These are phyloP conservation scores for Multifurca ochricompacta DNA, from an alignment of 768 basidiomycete genomes.

Conservation along the genomic window DNA sequence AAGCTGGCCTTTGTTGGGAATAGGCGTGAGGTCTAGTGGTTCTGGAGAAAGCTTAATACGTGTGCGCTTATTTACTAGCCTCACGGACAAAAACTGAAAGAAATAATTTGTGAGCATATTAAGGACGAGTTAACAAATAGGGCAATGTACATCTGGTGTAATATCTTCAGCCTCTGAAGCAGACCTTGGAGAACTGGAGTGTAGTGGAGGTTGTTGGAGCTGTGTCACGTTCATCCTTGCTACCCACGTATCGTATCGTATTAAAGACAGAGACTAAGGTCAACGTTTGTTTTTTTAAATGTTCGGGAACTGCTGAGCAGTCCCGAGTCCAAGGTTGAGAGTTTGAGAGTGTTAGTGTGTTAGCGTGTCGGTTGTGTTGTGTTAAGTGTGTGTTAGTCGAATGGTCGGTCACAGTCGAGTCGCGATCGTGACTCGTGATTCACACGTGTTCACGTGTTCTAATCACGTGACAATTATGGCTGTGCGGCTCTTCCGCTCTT, in stretches of 20 bases:
- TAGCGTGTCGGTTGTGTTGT: too few relatives aligned
- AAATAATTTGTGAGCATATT: background rate
- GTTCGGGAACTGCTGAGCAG: background rate
- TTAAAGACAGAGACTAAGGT: too few relatives aligned
- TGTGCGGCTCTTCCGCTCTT: too few relatives aligned
- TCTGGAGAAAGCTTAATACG: constrained; percentile 56
- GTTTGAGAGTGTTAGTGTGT: too few relatives aligned
- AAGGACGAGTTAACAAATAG: background rate
- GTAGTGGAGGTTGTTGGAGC: constrained; percentile 14
- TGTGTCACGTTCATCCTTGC: constrained; percentile 17
- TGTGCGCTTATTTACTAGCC: constrained; percentile 47
- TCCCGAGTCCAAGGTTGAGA: too few relatives aligned
- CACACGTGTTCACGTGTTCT: too few relatives aligned
- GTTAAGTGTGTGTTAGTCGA: too few relatives aligned
- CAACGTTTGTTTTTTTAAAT: too few relatives aligned
- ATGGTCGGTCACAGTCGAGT: too few relatives aligned
- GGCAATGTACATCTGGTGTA: constrained; percentile 17
- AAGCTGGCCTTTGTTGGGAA: constrained; percentile 41
- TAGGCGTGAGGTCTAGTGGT: constrained; percentile 35
- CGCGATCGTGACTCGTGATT: too few relatives aligned
- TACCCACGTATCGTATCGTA: background rate
- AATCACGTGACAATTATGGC: too few relatives aligned
- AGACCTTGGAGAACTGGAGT: constrained; percentile 7
- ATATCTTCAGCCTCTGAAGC: constrained; percentile 14
- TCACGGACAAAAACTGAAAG: constrained; percentile 32